Evolutionary conservation across 2,329 filamentous ascomycete species (phyloP), one percentile per base, ranked within the genome.

Genomic region (Pseudogymnoascus sp.): DNA sequence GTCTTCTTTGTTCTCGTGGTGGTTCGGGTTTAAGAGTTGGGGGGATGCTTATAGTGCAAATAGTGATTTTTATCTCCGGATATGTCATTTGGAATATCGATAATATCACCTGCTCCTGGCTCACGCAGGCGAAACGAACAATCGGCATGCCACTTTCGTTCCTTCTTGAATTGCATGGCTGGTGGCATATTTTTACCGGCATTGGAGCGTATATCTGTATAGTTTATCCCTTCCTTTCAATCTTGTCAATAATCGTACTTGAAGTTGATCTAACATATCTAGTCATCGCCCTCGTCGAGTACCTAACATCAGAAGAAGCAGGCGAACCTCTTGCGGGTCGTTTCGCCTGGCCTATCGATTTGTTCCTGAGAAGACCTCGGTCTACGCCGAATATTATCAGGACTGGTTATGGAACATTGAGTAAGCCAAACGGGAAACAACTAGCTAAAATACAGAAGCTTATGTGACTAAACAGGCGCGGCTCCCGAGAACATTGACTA

Each of bases 131-230:
- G 9, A 79, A 82, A 59, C 72, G 73, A 6, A 66, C 62, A 0
- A 66, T 86, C 1, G 84, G 84, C 0, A 70, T 84, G 46, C 84
- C 84, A 0, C 83, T 77, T 78, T 80, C 79, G 1, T 84, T 82
- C 71, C 36, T 83, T 0, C 70, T 87, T 3, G 84, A 87, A 72
- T 69, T 86, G 12, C 84, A 87, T 68, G 84, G 83, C 0, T 87
- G 84, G 84, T 87, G 84, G 84, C 84, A 87, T 67, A 72, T 87
- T 14, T 73, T 85, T 25, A 87, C 84, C 0, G 84, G 82, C 0
- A 74, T 83, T 18, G 79, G 82, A 0, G 82, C 83, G 43, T 72
- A 72, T 67, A 72, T 72, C 14, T 72, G 70, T 72, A 63, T 8
- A 68, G 69, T 23, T 23, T 23, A 23, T 23, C 21, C 21, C 21